phyloP scores from a whole-genome alignment of 2,329 filamentous ascomycete species.

The Aspergillus ochraceus region DNA sequence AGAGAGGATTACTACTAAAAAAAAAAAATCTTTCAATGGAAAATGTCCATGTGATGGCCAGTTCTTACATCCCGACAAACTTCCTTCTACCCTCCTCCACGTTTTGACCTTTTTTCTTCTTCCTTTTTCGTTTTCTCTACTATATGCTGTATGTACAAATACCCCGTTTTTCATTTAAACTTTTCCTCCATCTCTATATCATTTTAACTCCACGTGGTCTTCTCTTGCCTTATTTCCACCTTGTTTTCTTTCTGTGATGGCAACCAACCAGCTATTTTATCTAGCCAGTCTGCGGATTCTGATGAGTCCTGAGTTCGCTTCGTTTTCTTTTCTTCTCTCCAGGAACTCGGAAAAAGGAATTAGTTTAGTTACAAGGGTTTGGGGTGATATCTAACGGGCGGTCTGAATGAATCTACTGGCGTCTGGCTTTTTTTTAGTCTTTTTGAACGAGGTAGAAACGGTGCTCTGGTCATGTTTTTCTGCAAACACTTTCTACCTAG shows the following conservation, averaged over 20 bases:
- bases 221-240: neutral
- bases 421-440: neutral
- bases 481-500: neutral
- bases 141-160: neutral
- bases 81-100: constrained; percentile 1
- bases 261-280: neutral
- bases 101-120: constrained; percentile 1
- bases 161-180: neutral
- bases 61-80: neutral
- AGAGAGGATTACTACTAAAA: constrained; percentile 36
- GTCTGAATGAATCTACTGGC: neutral
- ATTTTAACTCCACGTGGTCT: neutral
- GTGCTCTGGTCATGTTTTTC: neutral
- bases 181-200: neutral
- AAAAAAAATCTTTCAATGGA: neutral
- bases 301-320: neutral
- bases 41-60: neutral
- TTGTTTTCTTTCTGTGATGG: neutral
- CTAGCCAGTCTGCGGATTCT: too few relatives aligned
- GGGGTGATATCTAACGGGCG: neutral
- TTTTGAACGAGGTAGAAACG: neutral
- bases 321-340: neutral
- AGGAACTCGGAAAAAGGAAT: neutral
- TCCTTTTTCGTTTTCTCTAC: constrained; percentile 8
- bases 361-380: neutral